These are phyloP conservation scores for Colletotrichum cereale DNA, from an alignment of 2,329 filamentous ascomycete species.

Conservation along the genomic window DNA sequence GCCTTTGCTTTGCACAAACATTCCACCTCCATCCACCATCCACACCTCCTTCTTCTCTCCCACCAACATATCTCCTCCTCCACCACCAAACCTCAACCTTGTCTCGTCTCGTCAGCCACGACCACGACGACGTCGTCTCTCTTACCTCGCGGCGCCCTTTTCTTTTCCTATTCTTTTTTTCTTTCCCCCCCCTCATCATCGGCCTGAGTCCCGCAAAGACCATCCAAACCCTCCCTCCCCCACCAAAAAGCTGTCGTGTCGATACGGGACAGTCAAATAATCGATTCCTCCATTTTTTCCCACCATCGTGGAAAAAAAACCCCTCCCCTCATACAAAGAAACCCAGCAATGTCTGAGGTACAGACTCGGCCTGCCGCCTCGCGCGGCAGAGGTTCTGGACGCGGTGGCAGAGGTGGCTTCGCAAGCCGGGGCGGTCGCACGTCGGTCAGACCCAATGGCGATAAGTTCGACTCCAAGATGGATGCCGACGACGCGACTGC, in stretches of 20 bases:
- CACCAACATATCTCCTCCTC: conserved; percentile 41
- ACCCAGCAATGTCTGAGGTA: conserved; percentile 86
- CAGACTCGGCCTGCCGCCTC: conserved; percentile 84
- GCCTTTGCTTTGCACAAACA: conserved; percentile 42
- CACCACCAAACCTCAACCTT: conserved; percentile 42
- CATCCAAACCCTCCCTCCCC: conserved; percentile 14
- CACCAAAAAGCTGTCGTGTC: conserved; percentile 40
- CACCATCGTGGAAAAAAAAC: conserved; percentile 40
- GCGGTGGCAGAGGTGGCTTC: conserved; percentile 85
- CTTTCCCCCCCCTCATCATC: conserved; percentile 42
- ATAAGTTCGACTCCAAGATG: conserved; percentile 67
- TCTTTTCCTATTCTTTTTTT: conserved; percentile 45
- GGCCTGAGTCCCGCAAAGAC: conserved; percentile 44
- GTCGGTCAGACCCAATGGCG: conserved; percentile 76
- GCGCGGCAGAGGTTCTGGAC: conserved; percentile 91
- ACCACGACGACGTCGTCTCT: conserved; percentile 39
- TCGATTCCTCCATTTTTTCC: conserved; percentile 34
- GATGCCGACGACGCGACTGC: conserved; percentile 70
- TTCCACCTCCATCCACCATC: conserved; percentile 42
- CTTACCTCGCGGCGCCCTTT: conserved; percentile 36
- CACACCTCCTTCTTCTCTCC: conserved; percentile 41
- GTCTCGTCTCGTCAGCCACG: conserved; percentile 41
- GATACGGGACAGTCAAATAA: conserved; percentile 39
- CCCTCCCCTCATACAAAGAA: conserved; percentile 32
- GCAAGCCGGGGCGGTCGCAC: conserved; percentile 79